A percentile compares a stretch with the other conserved stretches of the same genome.
Evolutionary conservation across 306 rosid genomes (phyloP).

Genomic region (Trifolium dubium): DNA sequence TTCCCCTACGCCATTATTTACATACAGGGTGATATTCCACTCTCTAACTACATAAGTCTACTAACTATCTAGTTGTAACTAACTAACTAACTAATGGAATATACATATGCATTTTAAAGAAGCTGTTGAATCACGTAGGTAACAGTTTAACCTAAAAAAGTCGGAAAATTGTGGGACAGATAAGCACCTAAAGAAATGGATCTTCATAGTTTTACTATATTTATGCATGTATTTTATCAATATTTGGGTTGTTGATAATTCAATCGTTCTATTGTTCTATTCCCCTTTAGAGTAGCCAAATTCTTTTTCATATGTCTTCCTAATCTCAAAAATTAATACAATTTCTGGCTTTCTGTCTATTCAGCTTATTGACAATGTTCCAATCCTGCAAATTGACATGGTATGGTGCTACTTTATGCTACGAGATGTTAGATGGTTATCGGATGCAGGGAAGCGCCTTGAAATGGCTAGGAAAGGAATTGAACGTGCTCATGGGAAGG

Average conservation of each 20-base stretch:
- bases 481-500: constrained; percentile 86
- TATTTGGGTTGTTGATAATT: not conserved
- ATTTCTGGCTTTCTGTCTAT: constrained; percentile 35
- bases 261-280: not conserved
- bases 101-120: constrained; percentile 5
- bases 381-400: constrained; percentile 94
- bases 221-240: not conserved
- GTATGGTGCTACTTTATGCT: constrained; percentile 99
- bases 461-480: constrained; percentile 73
- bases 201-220: not conserved
- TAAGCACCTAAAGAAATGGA: not conserved
- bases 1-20: not conserved
- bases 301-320: not conserved
- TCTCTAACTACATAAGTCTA: not conserved
- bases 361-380: constrained; percentile 88
- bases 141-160: constrained; percentile 4
- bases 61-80: too few species aligned
- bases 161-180: not conserved
- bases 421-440: constrained; percentile 78
- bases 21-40: not conserved
- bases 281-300: not conserved
- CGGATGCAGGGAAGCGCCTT: constrained; percentile 86
- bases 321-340: constrained; percentile 27
- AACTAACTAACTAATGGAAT: not conserved
- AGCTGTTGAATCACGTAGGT: constrained; percentile 12